Evolutionary conservation across 305 asterid genomes (phyloP).

Genomic region (Fraxinus angustifolia): DNA sequence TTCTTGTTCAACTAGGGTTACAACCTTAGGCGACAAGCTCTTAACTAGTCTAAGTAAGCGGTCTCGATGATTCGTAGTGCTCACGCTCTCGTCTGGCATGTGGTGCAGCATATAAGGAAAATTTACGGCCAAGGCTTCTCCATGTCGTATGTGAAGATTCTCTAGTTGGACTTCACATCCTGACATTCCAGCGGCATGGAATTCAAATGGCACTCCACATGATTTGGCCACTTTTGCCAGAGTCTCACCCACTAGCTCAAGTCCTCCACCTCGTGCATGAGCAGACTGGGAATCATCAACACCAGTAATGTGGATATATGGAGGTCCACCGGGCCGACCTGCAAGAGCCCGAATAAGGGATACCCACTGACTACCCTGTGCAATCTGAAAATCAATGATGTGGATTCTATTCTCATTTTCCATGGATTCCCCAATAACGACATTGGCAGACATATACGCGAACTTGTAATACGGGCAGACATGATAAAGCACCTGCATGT

Average conservation of each 20-base stretch:
- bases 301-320: constrained; percentile 68
- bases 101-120: constrained; percentile 70
- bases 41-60: constrained; percentile 60
- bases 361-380: constrained; percentile 93
- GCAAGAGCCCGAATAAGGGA: constrained; percentile 61
- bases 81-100: constrained; percentile 79
- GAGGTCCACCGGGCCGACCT: constrained; percentile 66
- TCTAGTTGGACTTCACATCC: constrained; percentile 61
- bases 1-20: constrained; percentile 67
- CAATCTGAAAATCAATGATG: constrained; percentile 79
- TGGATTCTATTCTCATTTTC: constrained; percentile 64
- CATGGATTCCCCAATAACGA: constrained; percentile 68
- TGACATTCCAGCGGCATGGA: constrained; percentile 71
- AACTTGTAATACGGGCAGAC: constrained; percentile 82
- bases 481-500: constrained; percentile 68
- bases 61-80: constrained; percentile 61
- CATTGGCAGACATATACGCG: constrained; percentile 76
- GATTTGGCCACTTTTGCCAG: constrained; percentile 55
- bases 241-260: constrained; percentile 61
- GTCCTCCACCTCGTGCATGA: constrained; percentile 88
- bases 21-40: constrained; percentile 64
- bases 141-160: constrained; percentile 42
- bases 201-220: constrained; percentile 74
- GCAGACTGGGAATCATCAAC: constrained; percentile 80
- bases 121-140: constrained; percentile 73